Conservation (phyloP, 2,329 filamentous ascomycete species). For the Blastomyces silverae region DNA sequence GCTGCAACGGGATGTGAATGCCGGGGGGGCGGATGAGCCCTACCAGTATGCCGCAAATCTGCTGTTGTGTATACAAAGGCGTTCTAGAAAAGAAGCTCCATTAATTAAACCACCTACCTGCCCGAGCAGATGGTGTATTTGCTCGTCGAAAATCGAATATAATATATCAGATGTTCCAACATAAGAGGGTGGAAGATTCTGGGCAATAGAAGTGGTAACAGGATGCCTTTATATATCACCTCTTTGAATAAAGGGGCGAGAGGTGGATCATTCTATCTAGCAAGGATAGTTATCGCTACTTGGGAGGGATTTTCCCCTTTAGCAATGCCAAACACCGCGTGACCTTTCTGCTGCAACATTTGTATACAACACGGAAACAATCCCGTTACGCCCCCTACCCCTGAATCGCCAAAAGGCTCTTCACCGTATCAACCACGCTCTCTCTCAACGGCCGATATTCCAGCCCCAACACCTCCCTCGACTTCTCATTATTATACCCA, state of each 20-base stretch:
- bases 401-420: slow-evolving; percentile 19
- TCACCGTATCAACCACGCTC: slow-evolving; percentile 22
- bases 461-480: slow-evolving; percentile 38
- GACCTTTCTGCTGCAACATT: not conserved
- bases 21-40: no score
- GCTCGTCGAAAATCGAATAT: not conserved
- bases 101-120: not conserved
- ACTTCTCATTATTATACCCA: slow-evolving; percentile 36
- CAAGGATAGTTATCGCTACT: no score
- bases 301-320: no score
- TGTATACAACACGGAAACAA: not conserved
- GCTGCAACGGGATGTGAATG: no score
- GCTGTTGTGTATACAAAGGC: no score
- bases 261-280: no score
- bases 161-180: not conserved
- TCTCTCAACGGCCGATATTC: slow-evolving; percentile 29
- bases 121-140: not conserved
- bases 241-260: not conserved
- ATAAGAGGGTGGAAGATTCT: not conserved
- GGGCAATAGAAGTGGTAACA: not conserved
- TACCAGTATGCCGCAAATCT: no score
- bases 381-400: not conserved
- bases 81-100: no score
- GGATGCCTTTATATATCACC: not conserved
- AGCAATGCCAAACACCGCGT: not conserved